Percentiles rank a stretch among this genome's conserved stretches.
Evolutionary conservation across 2,329 filamentous ascomycete genomes (phyloP).

Genomic region (Curvularia spicifera): DNA sequence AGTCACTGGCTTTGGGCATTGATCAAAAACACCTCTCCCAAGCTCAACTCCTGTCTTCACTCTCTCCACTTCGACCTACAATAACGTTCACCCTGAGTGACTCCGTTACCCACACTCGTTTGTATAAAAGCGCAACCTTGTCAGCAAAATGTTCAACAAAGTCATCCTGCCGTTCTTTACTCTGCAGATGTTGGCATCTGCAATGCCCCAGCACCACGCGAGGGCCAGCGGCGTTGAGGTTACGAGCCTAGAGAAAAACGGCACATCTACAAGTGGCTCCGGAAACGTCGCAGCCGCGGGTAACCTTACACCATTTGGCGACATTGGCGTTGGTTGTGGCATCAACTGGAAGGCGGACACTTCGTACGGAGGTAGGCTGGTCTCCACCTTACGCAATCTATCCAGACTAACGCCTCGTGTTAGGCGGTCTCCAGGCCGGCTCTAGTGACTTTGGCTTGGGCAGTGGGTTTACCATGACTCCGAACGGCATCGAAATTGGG

Average conservation of each 20-base stretch:
- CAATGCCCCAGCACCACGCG: conserved; percentile 6
- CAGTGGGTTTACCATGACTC: conserved; percentile 17
- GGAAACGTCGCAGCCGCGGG: conserved; percentile 20
- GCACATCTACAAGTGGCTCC: conserved; percentile 13
- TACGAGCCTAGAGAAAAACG: conserved; percentile 14
- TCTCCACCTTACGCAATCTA: not conserved
- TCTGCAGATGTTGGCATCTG: conserved; percentile 10
- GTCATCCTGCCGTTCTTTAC: conserved; percentile 5
- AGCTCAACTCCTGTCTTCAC: not conserved
- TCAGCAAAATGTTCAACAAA: conserved; percentile 7
- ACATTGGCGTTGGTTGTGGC: conserved; percentile 20
- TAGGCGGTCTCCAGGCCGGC: conserved; percentile 20
- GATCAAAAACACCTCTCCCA: not conserved
- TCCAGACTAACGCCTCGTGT: not conserved
- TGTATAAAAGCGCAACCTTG: not conserved
- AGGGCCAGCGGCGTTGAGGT: conserved; percentile 6
- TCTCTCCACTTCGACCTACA: not conserved
- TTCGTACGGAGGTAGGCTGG: conserved; percentile 16
- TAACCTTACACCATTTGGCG: conserved; percentile 15
- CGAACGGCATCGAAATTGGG: conserved; percentile 7
- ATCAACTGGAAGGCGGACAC: conserved; percentile 17
- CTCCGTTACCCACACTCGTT: not conserved
- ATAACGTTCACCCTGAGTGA: not conserved
- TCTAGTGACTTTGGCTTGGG: conserved; percentile 18
- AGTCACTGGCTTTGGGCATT: not conserved